Percentiles rank a stretch among this genome's conserved stretches.
Conservation (phyloP, 2,329 filamentous ascomycete species). For the Pseudocercospora pini-densiflorae region DNA sequence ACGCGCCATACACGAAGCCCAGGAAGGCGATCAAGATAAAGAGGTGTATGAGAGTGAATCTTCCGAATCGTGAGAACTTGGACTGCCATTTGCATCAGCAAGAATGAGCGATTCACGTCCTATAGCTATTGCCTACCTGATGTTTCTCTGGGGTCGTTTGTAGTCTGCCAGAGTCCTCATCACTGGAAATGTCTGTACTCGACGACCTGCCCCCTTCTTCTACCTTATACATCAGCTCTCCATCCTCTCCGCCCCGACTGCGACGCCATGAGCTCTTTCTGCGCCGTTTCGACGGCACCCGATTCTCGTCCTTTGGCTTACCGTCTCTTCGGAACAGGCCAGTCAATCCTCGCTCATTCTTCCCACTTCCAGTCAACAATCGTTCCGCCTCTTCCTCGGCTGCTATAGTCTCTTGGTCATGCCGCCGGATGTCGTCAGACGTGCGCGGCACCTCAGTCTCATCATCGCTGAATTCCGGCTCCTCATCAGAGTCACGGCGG, state of each 20-base stretch:
- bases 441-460: constrained; percentile 9
- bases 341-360: constrained; percentile 26
- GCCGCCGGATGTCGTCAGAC: constrained; percentile 38
- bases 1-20: constrained; percentile 60
- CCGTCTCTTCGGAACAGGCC: constrained; percentile 36
- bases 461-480: constrained; percentile 1
- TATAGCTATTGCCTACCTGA: constrained; percentile 33
- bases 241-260: constrained; percentile 66
- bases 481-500: constrained; percentile 13
- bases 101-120: background rate
- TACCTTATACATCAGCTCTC: constrained; percentile 86
- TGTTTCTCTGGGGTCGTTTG: constrained; percentile 51
- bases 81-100: constrained; percentile 46
- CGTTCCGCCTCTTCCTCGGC: constrained; percentile 54
- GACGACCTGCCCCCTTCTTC: constrained; percentile 68
- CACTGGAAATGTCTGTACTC: constrained; percentile 41
- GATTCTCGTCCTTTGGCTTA: constrained; percentile 16
- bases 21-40: constrained; percentile 59
- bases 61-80: constrained; percentile 41
- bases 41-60: constrained; percentile 47
- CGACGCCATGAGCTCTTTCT: constrained; percentile 47
- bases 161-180: constrained; percentile 56
- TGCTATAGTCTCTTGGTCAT: constrained; percentile 48
- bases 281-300: constrained; percentile 24
- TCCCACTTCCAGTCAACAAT: constrained; percentile 41